These are phyloP conservation scores for Zygnema circumcarinatum DNA, from an alignment of 139 green algal species.

Conservation along the genomic window DNA sequence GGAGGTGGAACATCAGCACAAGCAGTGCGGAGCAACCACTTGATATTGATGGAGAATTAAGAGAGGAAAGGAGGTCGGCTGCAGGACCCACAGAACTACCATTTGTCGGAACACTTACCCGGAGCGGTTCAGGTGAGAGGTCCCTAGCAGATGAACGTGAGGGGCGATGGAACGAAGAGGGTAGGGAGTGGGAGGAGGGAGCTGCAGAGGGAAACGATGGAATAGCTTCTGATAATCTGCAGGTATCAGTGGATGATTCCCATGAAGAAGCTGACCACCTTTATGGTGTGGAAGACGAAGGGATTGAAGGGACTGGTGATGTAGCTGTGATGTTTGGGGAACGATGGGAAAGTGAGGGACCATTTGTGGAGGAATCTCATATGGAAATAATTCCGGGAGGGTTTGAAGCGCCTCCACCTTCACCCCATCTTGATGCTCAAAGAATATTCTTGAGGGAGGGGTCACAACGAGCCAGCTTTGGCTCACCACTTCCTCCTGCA, in stretches of 20 bases:
- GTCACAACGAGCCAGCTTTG: not conserved
- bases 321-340: not conserved
- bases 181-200: not conserved
- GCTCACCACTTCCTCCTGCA: not conserved
- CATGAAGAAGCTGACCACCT: not conserved
- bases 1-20: not conserved
- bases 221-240: not conserved
- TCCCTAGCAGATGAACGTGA: not conserved
- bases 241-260: no score
- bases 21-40: not conserved
- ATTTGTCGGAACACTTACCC: not conserved
- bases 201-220: not conserved
- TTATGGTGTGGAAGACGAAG: not conserved
- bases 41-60: not conserved
- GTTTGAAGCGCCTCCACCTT: not conserved
- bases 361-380: not conserved
- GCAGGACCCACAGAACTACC: not conserved
- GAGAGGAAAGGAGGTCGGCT: not conserved
- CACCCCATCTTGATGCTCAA: conserved; percentile 2
- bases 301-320: not conserved
- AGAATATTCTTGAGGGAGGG: not conserved
- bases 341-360: not conserved
- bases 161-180: not conserved
- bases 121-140: no score
- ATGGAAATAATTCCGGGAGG: not conserved